phyloP scores from a whole-genome alignment of 345 rosid species.

The Capsella bursapastoris region DNA sequence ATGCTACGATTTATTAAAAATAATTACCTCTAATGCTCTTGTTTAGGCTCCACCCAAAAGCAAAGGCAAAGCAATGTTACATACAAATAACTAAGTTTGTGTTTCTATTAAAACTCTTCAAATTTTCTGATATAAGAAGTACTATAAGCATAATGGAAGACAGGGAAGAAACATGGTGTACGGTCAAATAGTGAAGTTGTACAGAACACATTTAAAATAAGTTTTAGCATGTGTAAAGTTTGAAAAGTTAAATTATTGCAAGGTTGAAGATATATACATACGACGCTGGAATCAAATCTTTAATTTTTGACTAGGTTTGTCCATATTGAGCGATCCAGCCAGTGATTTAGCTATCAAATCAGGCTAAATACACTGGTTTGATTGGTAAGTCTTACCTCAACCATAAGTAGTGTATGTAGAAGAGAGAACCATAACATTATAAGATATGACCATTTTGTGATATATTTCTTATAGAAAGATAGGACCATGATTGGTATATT shows the following conservation, averaged over 20 bases:
- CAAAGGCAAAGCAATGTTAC: conserved; percentile 7
- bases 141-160: conserved; percentile 21
- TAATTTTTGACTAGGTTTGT: conserved; percentile 9
- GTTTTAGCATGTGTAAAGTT: not conserved
- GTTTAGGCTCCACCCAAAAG: conserved; percentile 38
- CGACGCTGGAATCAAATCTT: conserved; percentile 29
- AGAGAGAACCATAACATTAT: not conserved
- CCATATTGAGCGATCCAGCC: conserved; percentile 3
- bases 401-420: not conserved
- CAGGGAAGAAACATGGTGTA: conserved; percentile 22
- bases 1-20: conserved; percentile 25
- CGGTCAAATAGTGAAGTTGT: conserved; percentile 31
- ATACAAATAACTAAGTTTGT: not conserved
- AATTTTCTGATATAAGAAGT: not conserved
- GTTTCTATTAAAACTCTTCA: conserved; percentile 3
- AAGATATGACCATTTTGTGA: not conserved
- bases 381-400: not conserved
- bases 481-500: conserved; percentile 26
- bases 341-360: not conserved
- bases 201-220: conserved; percentile 4
- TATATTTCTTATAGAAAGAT: not conserved
- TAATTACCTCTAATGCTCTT: conserved; percentile 32
- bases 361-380: not conserved
- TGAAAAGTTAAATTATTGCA: conserved; percentile 13
- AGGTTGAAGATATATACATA: conserved; percentile 14